Evolutionary conservation across 2,329 filamentous ascomycete species (phyloP), one percentile per base, ranked within the genome.

Genomic region (Stylonectria norvegica): DNA sequence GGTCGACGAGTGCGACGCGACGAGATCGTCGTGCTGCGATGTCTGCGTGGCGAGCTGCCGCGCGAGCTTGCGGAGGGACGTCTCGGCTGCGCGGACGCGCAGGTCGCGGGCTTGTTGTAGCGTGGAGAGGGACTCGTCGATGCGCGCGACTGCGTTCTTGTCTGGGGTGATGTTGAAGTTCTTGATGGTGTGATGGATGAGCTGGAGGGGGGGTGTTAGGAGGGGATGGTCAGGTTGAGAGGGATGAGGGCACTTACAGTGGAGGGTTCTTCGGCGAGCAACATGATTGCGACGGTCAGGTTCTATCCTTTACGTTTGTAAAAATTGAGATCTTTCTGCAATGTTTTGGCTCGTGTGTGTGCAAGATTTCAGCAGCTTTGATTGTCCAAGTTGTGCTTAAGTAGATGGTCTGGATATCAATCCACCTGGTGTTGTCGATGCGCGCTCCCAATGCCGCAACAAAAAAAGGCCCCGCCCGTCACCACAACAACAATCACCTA

Each of bases 101-200:
- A 89, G 74, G 44, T 87, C 79, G 61, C 93, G 89, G 44, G 89
- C 86, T 60, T 89, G 82, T 55, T 87, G 79, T n/a, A 98, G 81
- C 0, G 86, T 86, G 7, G 81, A 78, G 37, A 96, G 78, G 1
- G 88, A 91, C 63, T 90, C 87, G 63, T 81, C 81, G 61, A 97
- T 85, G 61, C 93, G 89, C 15, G 83, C 74, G 15, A 97, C 79
- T 47, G 87, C 86, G 51, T 81, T 73, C 60, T 89, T 93, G 74
- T 98, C 93, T 9, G 88, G 88, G 15, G 79, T 75, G 58, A 91
- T 95, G 71, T 95, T 93, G 81, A 98, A 98, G 75, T 96, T 95
- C 57, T 83, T 78, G 58, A 94, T 85, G 29, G 90, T 95, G 70
- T 94, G 86, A 61, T 84, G 78, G 69, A 98, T 95, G 60, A 96